A percentile compares a stretch with the other conserved stretches of the same genome.
These are phyloP conservation scores for Nakaseomyces sp. DNA, from an alignment of 1,139 yeast species.

Conservation along the genomic window DNA sequence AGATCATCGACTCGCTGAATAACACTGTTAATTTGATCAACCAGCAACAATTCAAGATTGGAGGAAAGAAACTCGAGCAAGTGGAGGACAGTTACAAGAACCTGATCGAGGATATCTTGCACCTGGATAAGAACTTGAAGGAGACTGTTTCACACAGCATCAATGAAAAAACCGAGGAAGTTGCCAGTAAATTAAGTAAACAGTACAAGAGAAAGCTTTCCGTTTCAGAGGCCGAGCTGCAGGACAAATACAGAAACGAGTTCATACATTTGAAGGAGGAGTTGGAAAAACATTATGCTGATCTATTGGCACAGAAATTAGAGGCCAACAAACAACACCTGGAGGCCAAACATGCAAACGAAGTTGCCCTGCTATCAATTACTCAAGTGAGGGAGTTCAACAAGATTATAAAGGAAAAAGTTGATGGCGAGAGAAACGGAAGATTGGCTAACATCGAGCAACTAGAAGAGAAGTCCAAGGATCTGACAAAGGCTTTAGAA, in stretches of 20 bases:
- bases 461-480: conserved; percentile 48
- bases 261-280: conserved; percentile 56
- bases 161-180: conserved; percentile 19
- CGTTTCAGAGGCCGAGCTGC: conserved; percentile 30
- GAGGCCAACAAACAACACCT: conserved; percentile 62
- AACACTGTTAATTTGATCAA: conserved; percentile 31
- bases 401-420: conserved; percentile 48
- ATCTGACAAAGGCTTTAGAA: conserved; percentile 25
- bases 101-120: neutral
- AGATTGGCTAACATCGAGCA: conserved; percentile 63
- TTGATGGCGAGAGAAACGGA: conserved; percentile 76
- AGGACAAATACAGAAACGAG: conserved; percentile 45
- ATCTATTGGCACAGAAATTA: conserved; percentile 56
- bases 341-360: conserved; percentile 67
- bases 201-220: conserved; percentile 28
- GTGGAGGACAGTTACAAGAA: neutral
- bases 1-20: conserved; percentile 32
- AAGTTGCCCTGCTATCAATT: conserved; percentile 59
- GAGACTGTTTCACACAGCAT: conserved; percentile 7
- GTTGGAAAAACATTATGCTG: conserved; percentile 55
- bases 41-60: conserved; percentile 15
- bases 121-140: conserved; percentile 6
- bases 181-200: conserved; percentile 17
- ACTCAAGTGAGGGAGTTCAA: conserved; percentile 69
- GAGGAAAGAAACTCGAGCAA: conserved; percentile 1